Conservation (phyloP, 495 filamentous ascomycete genomes). For the Aspergillus campestris region DNA sequence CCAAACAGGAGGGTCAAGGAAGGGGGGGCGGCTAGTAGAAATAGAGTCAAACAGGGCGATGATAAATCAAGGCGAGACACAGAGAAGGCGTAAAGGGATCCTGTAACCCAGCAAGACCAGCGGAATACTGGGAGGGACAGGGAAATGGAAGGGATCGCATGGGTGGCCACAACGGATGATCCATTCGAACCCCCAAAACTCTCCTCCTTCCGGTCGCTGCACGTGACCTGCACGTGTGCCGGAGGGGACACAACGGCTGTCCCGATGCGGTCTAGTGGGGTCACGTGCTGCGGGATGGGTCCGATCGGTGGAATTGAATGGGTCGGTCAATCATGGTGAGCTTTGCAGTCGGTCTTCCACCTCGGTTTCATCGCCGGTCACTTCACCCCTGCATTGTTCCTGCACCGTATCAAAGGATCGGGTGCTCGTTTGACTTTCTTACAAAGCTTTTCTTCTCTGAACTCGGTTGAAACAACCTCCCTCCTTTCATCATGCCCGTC, state of each 20-base stretch:
- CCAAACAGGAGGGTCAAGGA: slow-evolving; percentile 18
- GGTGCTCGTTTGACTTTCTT: neutral
- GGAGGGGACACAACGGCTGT: slow-evolving; percentile 3
- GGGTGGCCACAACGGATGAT: slow-evolving; percentile 17
- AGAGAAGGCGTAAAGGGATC: slow-evolving; percentile 27
- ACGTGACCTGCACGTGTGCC: slow-evolving; percentile 3
- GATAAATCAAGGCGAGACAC: slow-evolving; percentile 2
- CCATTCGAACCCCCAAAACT: neutral
- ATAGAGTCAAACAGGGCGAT: no score
- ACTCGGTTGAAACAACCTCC: neutral
- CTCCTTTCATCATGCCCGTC: slow-evolving; percentile 50
- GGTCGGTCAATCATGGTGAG: no score
- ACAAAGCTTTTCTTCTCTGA: neutral
- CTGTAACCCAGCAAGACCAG: slow-evolving; percentile 20
- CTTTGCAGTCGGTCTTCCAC: no score
- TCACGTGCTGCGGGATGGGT: slow-evolving; percentile 12
- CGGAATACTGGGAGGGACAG: neutral
- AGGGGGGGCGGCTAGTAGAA: neutral
- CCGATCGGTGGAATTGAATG: slow-evolving; percentile 1
- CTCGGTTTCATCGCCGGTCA: no score
- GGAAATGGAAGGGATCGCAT: slow-evolving; percentile 19
- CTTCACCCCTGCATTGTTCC: no score
- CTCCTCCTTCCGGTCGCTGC: slow-evolving; percentile 14
- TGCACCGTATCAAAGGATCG: neutral
- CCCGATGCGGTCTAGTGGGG: slow-evolving; percentile 6